A percentile compares a stretch with the other conserved stretches of the same genome.
phyloP scores from a whole-genome alignment of 208 protist genomes.

The Plasmodiophora brassicae region DNA sequence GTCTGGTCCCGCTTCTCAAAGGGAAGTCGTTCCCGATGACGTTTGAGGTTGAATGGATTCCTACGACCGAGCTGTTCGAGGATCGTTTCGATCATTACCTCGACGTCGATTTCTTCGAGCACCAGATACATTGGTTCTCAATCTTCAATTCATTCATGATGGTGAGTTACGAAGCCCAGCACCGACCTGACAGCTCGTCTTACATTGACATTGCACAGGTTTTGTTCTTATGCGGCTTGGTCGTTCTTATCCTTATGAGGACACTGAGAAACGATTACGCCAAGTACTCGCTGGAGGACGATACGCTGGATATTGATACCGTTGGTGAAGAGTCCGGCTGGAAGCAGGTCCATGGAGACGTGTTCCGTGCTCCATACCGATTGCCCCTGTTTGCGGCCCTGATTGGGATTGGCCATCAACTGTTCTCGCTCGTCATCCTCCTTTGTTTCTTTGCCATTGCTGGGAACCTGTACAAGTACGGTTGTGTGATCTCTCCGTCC shows the following conservation, averaged over 20 bases:
- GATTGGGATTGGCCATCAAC: not conserved
- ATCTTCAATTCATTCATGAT: constrained; percentile 66
- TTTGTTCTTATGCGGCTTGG: constrained; percentile 31
- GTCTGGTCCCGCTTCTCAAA: constrained; percentile 43
- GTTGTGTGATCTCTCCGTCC: not conserved
- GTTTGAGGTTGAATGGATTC: constrained; percentile 28
- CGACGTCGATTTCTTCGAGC: constrained; percentile 76
- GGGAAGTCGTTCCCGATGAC: constrained; percentile 65
- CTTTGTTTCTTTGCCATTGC: not conserved
- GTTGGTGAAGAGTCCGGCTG: constrained; percentile 48
- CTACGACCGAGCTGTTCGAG: constrained; percentile 60
- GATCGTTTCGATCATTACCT: constrained; percentile 78
- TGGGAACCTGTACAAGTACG: not conserved
- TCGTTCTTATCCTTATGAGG: constrained; percentile 37
- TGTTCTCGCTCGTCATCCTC: not conserved
- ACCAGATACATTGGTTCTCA: constrained; percentile 84
- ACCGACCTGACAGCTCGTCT: not conserved
- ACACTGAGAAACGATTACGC: constrained; percentile 39
- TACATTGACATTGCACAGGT: not conserved
- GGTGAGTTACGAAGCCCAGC: not conserved
- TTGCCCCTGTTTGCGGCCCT: not conserved
- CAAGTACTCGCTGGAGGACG: constrained; percentile 16
- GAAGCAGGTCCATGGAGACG: constrained; percentile 51
- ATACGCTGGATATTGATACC: constrained; percentile 13
- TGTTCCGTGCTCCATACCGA: constrained; percentile 26